Evolutionary conservation across 192 early-diverging fungal species (phyloP).

Genomic region (Podila horticola): DNA sequence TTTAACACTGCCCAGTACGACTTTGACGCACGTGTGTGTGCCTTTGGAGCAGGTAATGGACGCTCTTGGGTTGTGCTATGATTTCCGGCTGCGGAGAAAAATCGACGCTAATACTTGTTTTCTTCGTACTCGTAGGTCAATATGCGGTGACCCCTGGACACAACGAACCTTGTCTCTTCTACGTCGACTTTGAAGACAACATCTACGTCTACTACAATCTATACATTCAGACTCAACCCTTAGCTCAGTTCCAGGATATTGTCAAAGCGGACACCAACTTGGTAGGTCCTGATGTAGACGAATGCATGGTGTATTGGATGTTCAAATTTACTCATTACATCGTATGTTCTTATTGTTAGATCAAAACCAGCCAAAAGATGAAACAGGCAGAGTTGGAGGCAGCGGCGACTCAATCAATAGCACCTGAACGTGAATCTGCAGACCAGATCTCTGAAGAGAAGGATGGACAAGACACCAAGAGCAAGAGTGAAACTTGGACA

Average conservation of each 20-base stretch:
- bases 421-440: neutral
- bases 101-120: no score
- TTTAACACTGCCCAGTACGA: slow-evolving; percentile 65
- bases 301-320: neutral
- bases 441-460: neutral
- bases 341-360: neutral
- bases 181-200: slow-evolving; percentile 71
- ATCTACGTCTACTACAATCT: slow-evolving; percentile 69
- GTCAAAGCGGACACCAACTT: slow-evolving; percentile 44
- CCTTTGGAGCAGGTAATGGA: slow-evolving; percentile 64
- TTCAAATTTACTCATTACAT: neutral
- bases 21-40: slow-evolving; percentile 67
- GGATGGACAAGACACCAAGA: neutral
- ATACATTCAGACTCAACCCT: slow-evolving; percentile 56
- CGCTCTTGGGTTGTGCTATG: neutral
- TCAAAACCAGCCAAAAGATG: neutral
- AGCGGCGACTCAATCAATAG: neutral
- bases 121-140: slow-evolving; percentile 37
- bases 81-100: no score
- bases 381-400: neutral
- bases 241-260: slow-evolving; percentile 56
- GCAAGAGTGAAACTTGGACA: neutral
- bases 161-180: slow-evolving; percentile 67
- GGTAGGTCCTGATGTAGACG: neutral
- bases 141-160: slow-evolving; percentile 58